These are phyloP conservation scores for Aspergillus oerlinghausenensis DNA, from an alignment of 2,329 filamentous ascomycete species.

Conservation along the genomic window DNA sequence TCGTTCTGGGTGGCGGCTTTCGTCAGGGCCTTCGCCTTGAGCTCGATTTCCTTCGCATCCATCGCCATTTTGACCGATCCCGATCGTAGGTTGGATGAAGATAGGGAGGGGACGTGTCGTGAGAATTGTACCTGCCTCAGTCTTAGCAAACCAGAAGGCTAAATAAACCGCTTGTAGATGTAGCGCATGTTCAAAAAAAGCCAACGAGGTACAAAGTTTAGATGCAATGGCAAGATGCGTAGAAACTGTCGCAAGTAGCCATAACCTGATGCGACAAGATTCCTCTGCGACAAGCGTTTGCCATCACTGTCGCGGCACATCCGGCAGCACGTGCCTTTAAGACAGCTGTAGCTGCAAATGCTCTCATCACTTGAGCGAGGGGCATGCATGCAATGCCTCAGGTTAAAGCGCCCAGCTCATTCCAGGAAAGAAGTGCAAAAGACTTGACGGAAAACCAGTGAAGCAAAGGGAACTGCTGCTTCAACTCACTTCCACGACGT, in stretches of 20 bases:
- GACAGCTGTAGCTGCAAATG: neutral
- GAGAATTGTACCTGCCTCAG: neutral
- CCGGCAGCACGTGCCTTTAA: neutral
- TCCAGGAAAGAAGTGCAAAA: neutral
- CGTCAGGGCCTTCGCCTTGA: conserved; percentile 70
- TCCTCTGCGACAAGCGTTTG: neutral
- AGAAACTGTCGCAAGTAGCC: neutral
- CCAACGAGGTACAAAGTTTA: neutral
- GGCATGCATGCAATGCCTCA: neutral
- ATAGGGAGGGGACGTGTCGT: neutral
- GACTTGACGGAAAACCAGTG: neutral
- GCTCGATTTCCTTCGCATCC: conserved; percentile 76
- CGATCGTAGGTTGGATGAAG: neutral
- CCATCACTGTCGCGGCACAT: neutral
- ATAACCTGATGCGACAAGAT: neutral
- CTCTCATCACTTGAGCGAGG: neutral
- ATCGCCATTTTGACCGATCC: conserved; percentile 43
- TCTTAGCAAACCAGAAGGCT: neutral
- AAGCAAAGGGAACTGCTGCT: neutral
- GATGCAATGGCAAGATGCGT: neutral
- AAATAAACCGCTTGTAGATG: neutral
- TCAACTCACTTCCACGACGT: neutral
- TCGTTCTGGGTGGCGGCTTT: conserved; percentile 76
- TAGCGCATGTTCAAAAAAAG: neutral
- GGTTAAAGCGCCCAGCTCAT: neutral